A percentile compares a stretch with the other conserved stretches of the same genome.
Conservation (phyloP, 1,284 basidiomycete genomes). For the Cutaneotrichosporon sp. region DNA sequence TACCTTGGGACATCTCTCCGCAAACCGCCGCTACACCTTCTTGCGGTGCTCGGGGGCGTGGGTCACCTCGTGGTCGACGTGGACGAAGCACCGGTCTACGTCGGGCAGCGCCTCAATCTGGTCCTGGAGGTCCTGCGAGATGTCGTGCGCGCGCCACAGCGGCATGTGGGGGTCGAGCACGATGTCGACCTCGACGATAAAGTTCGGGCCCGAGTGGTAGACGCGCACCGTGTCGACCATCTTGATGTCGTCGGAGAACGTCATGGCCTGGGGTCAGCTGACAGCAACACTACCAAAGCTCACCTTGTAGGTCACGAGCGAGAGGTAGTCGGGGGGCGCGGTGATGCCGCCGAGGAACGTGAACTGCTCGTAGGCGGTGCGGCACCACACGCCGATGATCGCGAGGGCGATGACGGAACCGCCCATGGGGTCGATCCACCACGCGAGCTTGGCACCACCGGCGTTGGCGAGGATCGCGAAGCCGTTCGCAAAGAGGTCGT, state of each 20-base stretch:
- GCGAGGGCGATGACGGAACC: slow-evolving; percentile 67
- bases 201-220: slow-evolving; percentile 74
- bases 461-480: slow-evolving; percentile 85
- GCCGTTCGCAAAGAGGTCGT: slow-evolving; percentile 72
- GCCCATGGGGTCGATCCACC: slow-evolving; percentile 54
- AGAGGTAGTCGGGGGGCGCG: slow-evolving; percentile 85
- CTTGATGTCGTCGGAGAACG: slow-evolving; percentile 81
- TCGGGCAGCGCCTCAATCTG: slow-evolving; percentile 89
- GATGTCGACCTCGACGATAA: slow-evolving; percentile 92
- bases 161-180: slow-evolving; percentile 89
- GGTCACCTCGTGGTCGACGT: slow-evolving; percentile 88
- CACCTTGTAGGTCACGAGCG: slow-evolving; percentile 85
- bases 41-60: slow-evolving; percentile 58
- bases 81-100: slow-evolving; percentile 89
- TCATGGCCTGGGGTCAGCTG: slow-evolving; percentile 60
- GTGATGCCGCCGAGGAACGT: slow-evolving; percentile 85
- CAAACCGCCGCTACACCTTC: slow-evolving; percentile 6
- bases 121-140: slow-evolving; percentile 89
- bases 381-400: slow-evolving; percentile 78
- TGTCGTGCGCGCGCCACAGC: slow-evolving; percentile 87
- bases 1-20: too few relatives aligned
- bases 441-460: slow-evolving; percentile 73
- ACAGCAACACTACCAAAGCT: slow-evolving; percentile 8
- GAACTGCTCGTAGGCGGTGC: slow-evolving; percentile 75
- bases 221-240: slow-evolving; percentile 85